Percentiles rank a stretch among this genome's conserved stretches.
phyloP scores from a whole-genome alignment of 1,139 yeast genomes.

The Kurtzmaniella quercitrusa region DNA sequence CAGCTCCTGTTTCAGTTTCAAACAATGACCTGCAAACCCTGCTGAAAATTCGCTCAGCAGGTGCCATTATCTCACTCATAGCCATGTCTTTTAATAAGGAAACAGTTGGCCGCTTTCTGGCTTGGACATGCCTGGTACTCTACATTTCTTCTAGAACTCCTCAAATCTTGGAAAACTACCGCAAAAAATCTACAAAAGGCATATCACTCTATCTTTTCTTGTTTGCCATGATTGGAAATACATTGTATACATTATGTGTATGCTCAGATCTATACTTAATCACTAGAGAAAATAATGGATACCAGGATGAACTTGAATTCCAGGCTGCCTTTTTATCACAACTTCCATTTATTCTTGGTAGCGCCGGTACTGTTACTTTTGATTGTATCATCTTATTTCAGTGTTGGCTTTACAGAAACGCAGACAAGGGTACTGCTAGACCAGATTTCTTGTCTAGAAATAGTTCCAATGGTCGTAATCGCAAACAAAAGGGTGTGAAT shows the following conservation, averaged over 20 bases:
- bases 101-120: slow-evolving; percentile 48
- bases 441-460: too few relatives aligned
- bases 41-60: background rate
- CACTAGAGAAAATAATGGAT: slow-evolving; percentile 6
- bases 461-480: slow-evolving; percentile 3
- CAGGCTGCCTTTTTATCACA: slow-evolving; percentile 19
- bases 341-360: slow-evolving; percentile 35
- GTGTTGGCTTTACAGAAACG: slow-evolving; percentile 21
- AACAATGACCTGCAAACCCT: too few relatives aligned
- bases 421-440: slow-evolving; percentile 2
- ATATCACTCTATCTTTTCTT: slow-evolving; percentile 33
- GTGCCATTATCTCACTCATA: background rate
- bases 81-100: background rate
- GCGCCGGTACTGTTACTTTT: slow-evolving; percentile 33
- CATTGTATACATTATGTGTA: slow-evolving; percentile 33
- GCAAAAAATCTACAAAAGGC: slow-evolving; percentile 30
- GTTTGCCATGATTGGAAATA: slow-evolving; percentile 36
- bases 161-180: slow-evolving; percentile 50
- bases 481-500: background rate
- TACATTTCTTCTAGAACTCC: slow-evolving; percentile 78
- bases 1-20: slow-evolving; percentile 9
- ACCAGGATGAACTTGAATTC: slow-evolving; percentile 7
- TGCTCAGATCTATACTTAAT: slow-evolving; percentile 24
- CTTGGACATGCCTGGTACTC: slow-evolving; percentile 73
- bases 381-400: slow-evolving; percentile 33